These are phyloP conservation scores for Rubus parviflorus DNA, from an alignment of 306 rosid species.

Conservation along the genomic window DNA sequence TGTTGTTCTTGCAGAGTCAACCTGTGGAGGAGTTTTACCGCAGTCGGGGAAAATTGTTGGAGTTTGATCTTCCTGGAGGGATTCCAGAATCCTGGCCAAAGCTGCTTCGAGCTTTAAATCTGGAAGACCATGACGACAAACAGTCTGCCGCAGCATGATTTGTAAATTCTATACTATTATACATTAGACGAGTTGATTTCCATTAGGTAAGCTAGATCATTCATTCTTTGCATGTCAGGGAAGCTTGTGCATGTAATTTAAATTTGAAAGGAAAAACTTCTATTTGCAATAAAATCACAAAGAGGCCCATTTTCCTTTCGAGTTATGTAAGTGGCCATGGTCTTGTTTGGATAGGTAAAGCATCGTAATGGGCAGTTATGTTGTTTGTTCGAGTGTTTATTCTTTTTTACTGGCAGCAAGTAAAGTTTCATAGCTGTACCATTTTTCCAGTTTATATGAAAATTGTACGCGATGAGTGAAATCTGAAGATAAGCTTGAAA, in stretches of 20 bases:
- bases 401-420: background rate
- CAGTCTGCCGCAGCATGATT: slow-evolving; percentile 43
- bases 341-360: slow-evolving; percentile 6
- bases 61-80: slow-evolving; percentile 54
- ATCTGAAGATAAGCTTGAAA: too few relatives aligned
- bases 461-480: background rate
- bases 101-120: slow-evolving; percentile 49
- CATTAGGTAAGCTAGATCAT: slow-evolving; percentile 24
- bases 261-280: slow-evolving; percentile 6
- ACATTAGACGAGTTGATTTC: slow-evolving; percentile 4
- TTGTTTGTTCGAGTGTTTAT: slow-evolving; percentile 2
- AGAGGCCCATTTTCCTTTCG: background rate
- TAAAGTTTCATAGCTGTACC: background rate
- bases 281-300: slow-evolving; percentile 22
- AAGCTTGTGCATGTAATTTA: slow-evolving; percentile 14
- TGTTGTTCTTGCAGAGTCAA: slow-evolving; percentile 39
- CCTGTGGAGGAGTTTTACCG: slow-evolving; percentile 51
- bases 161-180: background rate
- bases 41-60: slow-evolving; percentile 44
- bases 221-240: slow-evolving; percentile 28
- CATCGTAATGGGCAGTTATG: background rate
- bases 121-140: slow-evolving; percentile 37
- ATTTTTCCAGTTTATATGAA: background rate
- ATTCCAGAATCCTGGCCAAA: slow-evolving; percentile 59
- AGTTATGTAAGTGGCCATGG: slow-evolving; percentile 17